Percentiles rank a stretch among this genome's conserved stretches.
These are phyloP conservation scores for Metarhizium sp. DNA, from an alignment of 2,329 filamentous ascomycete species.

Conservation along the genomic window DNA sequence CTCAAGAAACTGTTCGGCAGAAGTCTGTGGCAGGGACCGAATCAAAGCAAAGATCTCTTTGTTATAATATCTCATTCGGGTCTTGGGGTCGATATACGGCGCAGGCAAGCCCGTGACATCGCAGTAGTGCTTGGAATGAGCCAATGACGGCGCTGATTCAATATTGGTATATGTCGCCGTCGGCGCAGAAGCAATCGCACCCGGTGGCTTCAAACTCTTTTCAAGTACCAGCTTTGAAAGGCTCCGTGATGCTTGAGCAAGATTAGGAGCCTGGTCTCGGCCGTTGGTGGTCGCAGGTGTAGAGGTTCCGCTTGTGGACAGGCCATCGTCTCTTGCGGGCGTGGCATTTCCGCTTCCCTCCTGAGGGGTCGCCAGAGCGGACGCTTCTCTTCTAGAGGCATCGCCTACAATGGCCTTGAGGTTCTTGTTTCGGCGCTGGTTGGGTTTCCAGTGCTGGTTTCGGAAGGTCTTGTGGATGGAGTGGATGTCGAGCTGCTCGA, in stretches of 20 bases:
- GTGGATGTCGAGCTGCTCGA: constrained; percentile 88
- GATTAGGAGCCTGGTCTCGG: constrained; percentile 50
- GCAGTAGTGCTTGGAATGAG: constrained; percentile 82
- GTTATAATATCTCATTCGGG: constrained; percentile 83
- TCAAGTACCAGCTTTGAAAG: constrained; percentile 82
- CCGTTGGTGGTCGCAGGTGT: constrained; percentile 39
- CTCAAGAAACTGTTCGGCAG: constrained; percentile 81
- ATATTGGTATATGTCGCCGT: constrained; percentile 92
- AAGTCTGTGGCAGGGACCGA: constrained; percentile 68
- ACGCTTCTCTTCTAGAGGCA: constrained; percentile 81
- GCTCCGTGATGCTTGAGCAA: constrained; percentile 81
- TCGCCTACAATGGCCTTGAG: constrained; percentile 94
- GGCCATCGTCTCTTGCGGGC: constrained; percentile 40
- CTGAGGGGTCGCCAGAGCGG: constrained; percentile 68
- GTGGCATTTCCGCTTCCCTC: constrained; percentile 70
- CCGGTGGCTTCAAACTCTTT: constrained; percentile 51
- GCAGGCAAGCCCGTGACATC: constrained; percentile 91
- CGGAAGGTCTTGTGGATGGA: constrained; percentile 81
- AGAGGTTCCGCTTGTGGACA: constrained; percentile 48
- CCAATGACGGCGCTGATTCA: constrained; percentile 82
- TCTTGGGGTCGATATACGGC: constrained; percentile 91
- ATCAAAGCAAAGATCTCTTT: constrained; percentile 84
- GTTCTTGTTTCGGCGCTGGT: constrained; percentile 96
- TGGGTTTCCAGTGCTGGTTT: constrained; percentile 81
- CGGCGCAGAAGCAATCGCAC: constrained; percentile 39